These are phyloP conservation scores for Pseudoturritis turrita DNA, from an alignment of 345 rosid genomes.

Conservation along the genomic window DNA sequence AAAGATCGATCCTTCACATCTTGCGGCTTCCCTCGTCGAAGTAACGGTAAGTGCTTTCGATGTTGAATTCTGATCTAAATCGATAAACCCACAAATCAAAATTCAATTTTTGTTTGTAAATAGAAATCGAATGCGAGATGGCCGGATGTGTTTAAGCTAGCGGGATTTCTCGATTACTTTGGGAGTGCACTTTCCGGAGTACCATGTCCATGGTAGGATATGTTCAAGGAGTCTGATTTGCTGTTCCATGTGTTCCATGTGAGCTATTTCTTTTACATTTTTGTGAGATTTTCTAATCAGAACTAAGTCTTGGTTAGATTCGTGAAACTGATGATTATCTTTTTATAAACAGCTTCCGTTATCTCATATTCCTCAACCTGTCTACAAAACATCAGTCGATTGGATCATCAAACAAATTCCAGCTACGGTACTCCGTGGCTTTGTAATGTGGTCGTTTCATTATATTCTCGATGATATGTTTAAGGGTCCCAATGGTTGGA, in stretches of 20 bases:
- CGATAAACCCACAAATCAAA: too few relatives aligned
- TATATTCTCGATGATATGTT: too few relatives aligned
- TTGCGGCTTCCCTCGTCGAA: slow-evolving; percentile 39
- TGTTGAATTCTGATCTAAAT: neutral
- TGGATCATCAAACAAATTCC: slow-evolving; percentile 48
- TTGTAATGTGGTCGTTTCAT: slow-evolving; percentile 41
- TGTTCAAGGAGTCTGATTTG: slow-evolving; percentile 39
- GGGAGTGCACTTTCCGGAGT: slow-evolving; percentile 45
- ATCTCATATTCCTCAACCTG: slow-evolving; percentile 46
- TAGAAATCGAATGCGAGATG: too few relatives aligned
- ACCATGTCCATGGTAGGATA: slow-evolving; percentile 46
- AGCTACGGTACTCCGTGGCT: slow-evolving; percentile 35
- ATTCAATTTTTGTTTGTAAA: neutral
- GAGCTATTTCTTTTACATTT: neutral
- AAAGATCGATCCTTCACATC: slow-evolving; percentile 42
- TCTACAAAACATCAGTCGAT: slow-evolving; percentile 47
- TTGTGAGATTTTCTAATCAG: neutral
- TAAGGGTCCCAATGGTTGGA: too few relatives aligned
- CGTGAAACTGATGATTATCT: neutral
- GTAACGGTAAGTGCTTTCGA: slow-evolving; percentile 8
- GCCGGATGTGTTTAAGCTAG: slow-evolving; percentile 44
- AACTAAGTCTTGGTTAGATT: neutral
- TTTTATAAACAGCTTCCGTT: slow-evolving; percentile 42
- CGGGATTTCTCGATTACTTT: slow-evolving; percentile 44
- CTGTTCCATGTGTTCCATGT: slow-evolving; percentile 26